Evolutionary conservation across 2,329 filamentous ascomycete genomes (phyloP), one percentile per base, ranked within the genome.

Genomic region (Pseudocercospora vitis): DNA sequence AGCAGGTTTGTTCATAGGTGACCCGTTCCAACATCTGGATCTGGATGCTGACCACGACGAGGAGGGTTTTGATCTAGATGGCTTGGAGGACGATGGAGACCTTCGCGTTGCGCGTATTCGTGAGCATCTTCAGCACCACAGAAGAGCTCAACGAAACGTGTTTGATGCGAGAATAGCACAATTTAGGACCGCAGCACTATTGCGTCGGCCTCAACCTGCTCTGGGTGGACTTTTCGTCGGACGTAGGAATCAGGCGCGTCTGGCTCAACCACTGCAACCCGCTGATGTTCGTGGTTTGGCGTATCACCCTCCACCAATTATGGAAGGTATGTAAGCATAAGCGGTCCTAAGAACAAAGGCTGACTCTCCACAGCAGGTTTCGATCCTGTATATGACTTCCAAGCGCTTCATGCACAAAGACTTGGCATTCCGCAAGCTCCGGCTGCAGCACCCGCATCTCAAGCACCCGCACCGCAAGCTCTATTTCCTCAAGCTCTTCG

Each of bases 11-110:
- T 42, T 42, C 7, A 12, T 42, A 8, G 37, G 18, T 23, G 37
- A 12, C 16, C 37, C 37, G 19, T 7, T 21, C 12, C 37, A 12
- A 24, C 19, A 23, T 12, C 19, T 45, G 29, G 26, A 14, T n/a
- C 42, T 45, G 42, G 37, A 51, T 28, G 49, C 52, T 47, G 59
- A 59, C 52, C 52, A 55, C 24, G 52, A 45, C 32, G 54, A 46
- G 23, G 37, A 51, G 46, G 47, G 52, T 28, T 26, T 12, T 37
- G 52, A 52, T 32, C 16, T 26, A 24, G 7, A n/a, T 1, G 11
- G 32, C 24, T n/a, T n/a, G n/a, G 23, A 50, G 8, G 44, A 47
- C 24, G n/a, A 31, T 5, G 24, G 21, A 33, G n/a, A 44, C 7
- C 14, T 21, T 26, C 18, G 26, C n/a, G 8, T 12, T 26, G 31